A percentile compares a stretch with the other conserved stretches of the same genome.
phyloP scores from a whole-genome alignment of 805 yeast species.

The Candida sphagnicola region DNA sequence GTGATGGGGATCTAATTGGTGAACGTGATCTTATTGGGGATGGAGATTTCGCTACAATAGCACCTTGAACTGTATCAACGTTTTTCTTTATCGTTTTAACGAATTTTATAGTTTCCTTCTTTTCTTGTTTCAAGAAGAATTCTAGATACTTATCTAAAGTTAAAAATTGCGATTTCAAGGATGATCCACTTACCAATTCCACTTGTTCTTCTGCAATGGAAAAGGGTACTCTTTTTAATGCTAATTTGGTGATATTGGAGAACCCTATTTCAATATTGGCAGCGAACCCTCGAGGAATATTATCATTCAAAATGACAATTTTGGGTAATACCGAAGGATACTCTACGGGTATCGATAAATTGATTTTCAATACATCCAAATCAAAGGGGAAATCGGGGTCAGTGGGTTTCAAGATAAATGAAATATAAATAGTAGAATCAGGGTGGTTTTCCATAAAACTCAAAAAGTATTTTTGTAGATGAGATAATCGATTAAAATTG shows the following conservation, averaged over 20 bases:
- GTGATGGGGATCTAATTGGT: neutral
- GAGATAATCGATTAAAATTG: constrained; percentile 9
- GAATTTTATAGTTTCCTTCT: constrained; percentile 58
- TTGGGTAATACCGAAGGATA: constrained; percentile 54
- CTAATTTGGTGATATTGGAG: constrained; percentile 20
- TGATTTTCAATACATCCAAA: constrained; percentile 47
- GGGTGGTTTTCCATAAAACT: constrained; percentile 17
- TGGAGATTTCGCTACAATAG: constrained; percentile 4
- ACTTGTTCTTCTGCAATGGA: constrained; percentile 15
- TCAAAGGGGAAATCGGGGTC: constrained; percentile 77
- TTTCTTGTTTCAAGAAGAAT: constrained; percentile 52
- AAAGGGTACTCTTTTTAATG: constrained; percentile 10
- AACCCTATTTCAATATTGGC: constrained; percentile 67
- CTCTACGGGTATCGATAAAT: constrained; percentile 49
- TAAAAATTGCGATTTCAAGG: constrained; percentile 50
- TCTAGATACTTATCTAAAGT: constrained; percentile 60
- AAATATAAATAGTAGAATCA: constrained; percentile 28
- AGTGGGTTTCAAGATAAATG: constrained; percentile 49
- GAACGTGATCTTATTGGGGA: constrained; percentile 6
- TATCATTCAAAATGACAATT: constrained; percentile 57
- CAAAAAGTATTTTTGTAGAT: constrained; percentile 13
- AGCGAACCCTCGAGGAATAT: constrained; percentile 67
- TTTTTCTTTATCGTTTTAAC: constrained; percentile 31
- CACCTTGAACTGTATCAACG: constrained; percentile 3
- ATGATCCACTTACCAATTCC: constrained; percentile 42